Evolutionary conservation across 108 stramenopile genomes (phyloP).

Genomic region (Cyclostephanos tholiformis): DNA sequence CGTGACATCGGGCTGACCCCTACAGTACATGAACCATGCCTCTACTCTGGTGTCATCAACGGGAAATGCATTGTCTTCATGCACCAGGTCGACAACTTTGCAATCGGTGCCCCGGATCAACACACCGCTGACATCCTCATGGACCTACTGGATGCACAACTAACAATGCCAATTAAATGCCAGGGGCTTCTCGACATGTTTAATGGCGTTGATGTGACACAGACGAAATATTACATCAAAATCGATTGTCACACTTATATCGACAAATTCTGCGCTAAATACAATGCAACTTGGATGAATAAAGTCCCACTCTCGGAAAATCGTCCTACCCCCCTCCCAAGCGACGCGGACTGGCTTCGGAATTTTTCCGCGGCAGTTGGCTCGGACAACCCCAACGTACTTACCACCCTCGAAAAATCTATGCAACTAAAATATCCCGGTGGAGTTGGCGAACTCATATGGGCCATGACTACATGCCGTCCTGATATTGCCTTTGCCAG

Average conservation of each 20-base stretch:
- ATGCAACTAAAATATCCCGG: constrained; percentile 33
- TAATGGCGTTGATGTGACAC: constrained; percentile 44
- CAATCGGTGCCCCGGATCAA: constrained; percentile 11
- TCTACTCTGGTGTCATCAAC: background rate
- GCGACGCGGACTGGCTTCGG: background rate
- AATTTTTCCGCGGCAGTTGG: background rate
- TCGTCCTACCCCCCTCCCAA: constrained; percentile 6
- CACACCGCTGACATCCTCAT: background rate
- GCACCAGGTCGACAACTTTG: constrained; percentile 24
- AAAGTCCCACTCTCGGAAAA: background rate
- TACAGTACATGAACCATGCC: constrained; percentile 17
- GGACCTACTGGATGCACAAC: constrained; percentile 5
- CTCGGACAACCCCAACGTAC: background rate
- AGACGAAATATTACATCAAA: constrained; percentile 35
- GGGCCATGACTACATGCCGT: too few relatives aligned
- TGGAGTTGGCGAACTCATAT: constrained; percentile 51
- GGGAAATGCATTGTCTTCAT: too few relatives aligned
- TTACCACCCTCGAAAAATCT: constrained; percentile 10
- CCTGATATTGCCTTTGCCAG: too few relatives aligned
- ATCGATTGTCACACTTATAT: constrained; percentile 40
- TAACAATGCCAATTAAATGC: constrained; percentile 17
- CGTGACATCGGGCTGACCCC: background rate
- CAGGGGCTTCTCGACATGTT: constrained; percentile 42
- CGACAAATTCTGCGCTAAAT: constrained; percentile 4
- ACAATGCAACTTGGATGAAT: constrained; percentile 31